Conservation (phyloP, 371 early-diverging fungal species). For the Circinella minor region DNA sequence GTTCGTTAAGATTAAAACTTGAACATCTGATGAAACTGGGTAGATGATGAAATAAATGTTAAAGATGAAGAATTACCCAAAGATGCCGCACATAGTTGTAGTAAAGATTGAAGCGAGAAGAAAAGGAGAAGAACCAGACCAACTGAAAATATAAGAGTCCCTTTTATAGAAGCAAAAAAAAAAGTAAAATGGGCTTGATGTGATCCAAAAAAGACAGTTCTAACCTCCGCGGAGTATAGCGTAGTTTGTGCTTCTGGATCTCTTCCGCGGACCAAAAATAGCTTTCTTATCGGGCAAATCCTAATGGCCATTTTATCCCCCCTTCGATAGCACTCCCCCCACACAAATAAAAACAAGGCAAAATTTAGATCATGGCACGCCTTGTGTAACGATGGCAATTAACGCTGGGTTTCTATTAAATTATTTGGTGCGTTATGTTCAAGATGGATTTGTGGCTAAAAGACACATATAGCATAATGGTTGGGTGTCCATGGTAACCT, state of each 20-base stretch:
- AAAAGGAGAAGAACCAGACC: slow-evolving; percentile 18
- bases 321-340: background rate
- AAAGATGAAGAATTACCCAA: slow-evolving; percentile 59
- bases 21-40: background rate
- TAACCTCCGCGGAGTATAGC: slow-evolving; percentile 7
- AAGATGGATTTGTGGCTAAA: background rate
- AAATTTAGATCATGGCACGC: background rate
- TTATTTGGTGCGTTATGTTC: slow-evolving; percentile 1
- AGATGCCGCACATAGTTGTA: slow-evolving; percentile 94
- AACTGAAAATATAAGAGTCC: background rate
- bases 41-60: background rate
- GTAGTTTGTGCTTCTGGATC: slow-evolving; percentile 1
- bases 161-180: slow-evolving; percentile 1
- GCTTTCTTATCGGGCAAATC: slow-evolving; percentile 4
- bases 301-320: background rate
- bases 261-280: slow-evolving; percentile 8
- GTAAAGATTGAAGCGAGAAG: slow-evolving; percentile 16
- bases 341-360: background rate
- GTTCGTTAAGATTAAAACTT: background rate
- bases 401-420: background rate
- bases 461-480: too few species aligned
- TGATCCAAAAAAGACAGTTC: too few species aligned
- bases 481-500: too few species aligned
- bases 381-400: slow-evolving; percentile 1
- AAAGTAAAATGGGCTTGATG: too few species aligned